These are phyloP conservation scores for Fusarium staphyleae DNA, from an alignment of 2,329 filamentous ascomycete species.

Conservation along the genomic window DNA sequence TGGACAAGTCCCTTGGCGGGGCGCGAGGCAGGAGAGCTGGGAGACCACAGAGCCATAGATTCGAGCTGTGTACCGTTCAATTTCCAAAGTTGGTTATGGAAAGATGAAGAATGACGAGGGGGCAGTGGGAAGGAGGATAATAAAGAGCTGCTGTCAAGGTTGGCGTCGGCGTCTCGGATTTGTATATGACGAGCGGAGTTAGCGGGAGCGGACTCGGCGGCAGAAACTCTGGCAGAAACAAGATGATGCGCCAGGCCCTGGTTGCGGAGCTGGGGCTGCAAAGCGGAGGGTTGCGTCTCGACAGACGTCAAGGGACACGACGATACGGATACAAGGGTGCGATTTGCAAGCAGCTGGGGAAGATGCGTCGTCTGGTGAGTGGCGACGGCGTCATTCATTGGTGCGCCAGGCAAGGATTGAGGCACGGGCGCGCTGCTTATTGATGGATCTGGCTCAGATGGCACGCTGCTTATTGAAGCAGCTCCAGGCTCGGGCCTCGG, in stretches of 20 bases:
- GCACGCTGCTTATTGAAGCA: constrained; percentile 33
- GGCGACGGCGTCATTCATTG: constrained; percentile 30
- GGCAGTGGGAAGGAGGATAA: constrained; percentile 18
- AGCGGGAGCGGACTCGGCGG: constrained; percentile 25
- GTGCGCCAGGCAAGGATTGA: constrained; percentile 35
- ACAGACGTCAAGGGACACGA: constrained; percentile 20
- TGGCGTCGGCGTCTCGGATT: constrained; percentile 31
- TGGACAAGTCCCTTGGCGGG: constrained; percentile 46
- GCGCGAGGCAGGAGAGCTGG: constrained; percentile 26
- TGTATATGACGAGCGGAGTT: constrained; percentile 33
- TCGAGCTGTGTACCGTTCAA: not conserved
- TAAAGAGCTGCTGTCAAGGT: constrained; percentile 18
- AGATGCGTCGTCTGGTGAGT: constrained; percentile 34
- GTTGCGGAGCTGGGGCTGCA: not conserved
- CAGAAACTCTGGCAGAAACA: constrained; percentile 31
- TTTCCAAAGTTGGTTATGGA: constrained; percentile 12
- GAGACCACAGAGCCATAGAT: constrained; percentile 42
- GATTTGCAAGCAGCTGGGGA: constrained; percentile 25
- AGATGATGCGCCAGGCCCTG: constrained; percentile 21
- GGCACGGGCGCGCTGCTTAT: constrained; percentile 29
- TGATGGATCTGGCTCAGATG: constrained; percentile 10
- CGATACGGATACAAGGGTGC: constrained; percentile 22
- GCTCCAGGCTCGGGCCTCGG: constrained; percentile 27
- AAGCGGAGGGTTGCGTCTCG: not conserved
- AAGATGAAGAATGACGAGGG: constrained; percentile 12